Base-by-base conservation (phyloP, 139 green algal genomes). In the Zygnema cylindricum region DNA sequence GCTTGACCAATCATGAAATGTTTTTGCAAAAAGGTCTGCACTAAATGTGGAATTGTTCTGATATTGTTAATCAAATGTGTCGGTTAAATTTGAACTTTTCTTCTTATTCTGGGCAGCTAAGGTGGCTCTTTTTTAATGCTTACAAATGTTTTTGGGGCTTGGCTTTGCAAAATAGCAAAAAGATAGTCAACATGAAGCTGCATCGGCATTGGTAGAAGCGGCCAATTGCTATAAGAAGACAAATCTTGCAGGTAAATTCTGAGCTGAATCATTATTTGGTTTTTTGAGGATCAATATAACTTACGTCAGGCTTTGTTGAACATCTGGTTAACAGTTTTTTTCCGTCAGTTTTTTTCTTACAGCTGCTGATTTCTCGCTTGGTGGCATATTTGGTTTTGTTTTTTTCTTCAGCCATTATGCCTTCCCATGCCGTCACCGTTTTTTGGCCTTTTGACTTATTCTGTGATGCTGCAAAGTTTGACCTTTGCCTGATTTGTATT, bases 151-250 rank as follows among this genome's bases (percentile, higher is more conserved):
- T 73, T 35, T 30, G 25, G 57, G 30, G 25, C 57, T 73, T 25
- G 57, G 25, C 32, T 32, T 40, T 1, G 23, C 75, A 1, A 30
- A 43, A 41, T 41, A 86, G 84, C 88, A 92, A 33, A 93, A 96
- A 82, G 96, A 98, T 63, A 96, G 91, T 92, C 95, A 95, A 84
- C 94, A 98, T 81, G 97, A 99, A 54, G 94, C 94, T 30, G 97
- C 97, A 0, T 93, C 81, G 1, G 78, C 94, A 1, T 96, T 94
- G 41, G 96, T 98, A 1, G 97, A 99, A 87, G 97, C 96, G 2
- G 92, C 95, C 0, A 98, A 96, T 83, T 94, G 91, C 22, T 95
- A 95, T 75, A 95, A 95, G 77, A 98, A 98, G 89, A 54, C 84
- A n/a, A 94, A 93, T 79, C 81, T 33, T 87, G 86, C 49, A n/a